Base-by-base conservation (phyloP, 441 rosid genomes). In the California macrophylla region DNA sequence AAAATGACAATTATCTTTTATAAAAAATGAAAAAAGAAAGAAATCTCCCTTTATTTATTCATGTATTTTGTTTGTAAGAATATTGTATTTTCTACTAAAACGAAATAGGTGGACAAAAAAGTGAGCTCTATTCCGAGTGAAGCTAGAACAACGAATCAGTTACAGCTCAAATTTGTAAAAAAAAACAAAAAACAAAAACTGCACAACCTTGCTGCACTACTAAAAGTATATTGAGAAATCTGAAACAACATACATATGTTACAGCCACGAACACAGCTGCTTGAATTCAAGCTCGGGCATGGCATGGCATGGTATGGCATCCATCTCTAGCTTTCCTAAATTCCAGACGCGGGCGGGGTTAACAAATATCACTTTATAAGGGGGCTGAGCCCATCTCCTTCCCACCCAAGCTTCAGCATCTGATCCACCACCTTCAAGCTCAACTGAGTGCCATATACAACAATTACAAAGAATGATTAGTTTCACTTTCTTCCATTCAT, bases 371-470 rank as follows among this genome's bases (percentile, higher is more conserved):
- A 78, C 77, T 83, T 84, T 56, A 93, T 85, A 62, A 88, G 84
- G 52, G 93, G 90, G 81, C 83, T 87, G 34, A 90, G 81, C 73
- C 89, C 92, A 7, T 89, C 91, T 20, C 97, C 97, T 85, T 94
- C 99, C 98, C 97, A 92, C 12, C 99, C 97, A 71, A 90, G 98
- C 85, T 90, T 92, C 34, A 95, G 88, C 99, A 90, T 95, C 60
- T 89, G 98, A 81, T 95, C 98, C 75, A 92, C 96, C 54, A 89
- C 92, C 84, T 87, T 89, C 81, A 89, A 81, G 83, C 99, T 95
- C 85, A 90, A 86, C 99, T 95, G 90, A 82, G 82, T 64, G 45
- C 50, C 69, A 42, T 34, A 21, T 32, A 69, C 65, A 28, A 67
- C 18, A 21, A 4, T 20, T 18, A 13, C 13, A 16, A n/a, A n/a